Base-by-base conservation (phyloP, 768 basidiomycete species). In the Auriculariales sp. region DNA sequence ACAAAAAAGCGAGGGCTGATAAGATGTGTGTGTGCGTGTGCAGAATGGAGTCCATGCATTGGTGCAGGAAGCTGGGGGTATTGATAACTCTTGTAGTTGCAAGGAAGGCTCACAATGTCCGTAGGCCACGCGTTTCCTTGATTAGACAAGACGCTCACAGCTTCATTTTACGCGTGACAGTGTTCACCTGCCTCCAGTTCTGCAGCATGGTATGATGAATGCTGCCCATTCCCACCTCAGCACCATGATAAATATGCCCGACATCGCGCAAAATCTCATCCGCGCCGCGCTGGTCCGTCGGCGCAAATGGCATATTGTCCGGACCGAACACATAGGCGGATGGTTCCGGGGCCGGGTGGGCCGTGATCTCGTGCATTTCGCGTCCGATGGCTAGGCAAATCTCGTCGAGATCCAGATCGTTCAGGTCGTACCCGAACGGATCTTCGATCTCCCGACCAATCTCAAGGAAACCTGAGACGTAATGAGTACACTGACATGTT, bases 381-480 rank as follows among this genome's bases (percentile, higher is more conserved):
- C 77, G 68, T 55, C 79, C 76, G 55, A 87, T 74, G 25, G 72
- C 64, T 19, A 78, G 64, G 59, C 81, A 82, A 71, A 83, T 84
- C 50, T 68, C 62, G 61, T 86, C 83, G 28, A 85, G 68, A 55
- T 82, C 79, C 30, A 81, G 69, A 68, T 82, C 79, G 56, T 81
- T 81, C 56, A 72, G 58, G 54, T 81, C 79, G 56, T 80, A 81
- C 56, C 75, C 73, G 70, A 81, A 81, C 0, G 79, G 79, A 57
- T 81, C 78, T 58, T 79, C 79, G 42, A 79, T 79, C 57, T 80
- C 78, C 57, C 79, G 77, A 22, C 79, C 77, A 49, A 80, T 80
- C 57, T 81, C 78, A 25, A 82, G 68, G 71, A 82, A 80, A 31
- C 79, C n/a, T n/a, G n/a, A n/a, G n/a, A n/a, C n/a, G n/a, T n/a